These are phyloP conservation scores for Blastocystis sp. DNA, from an alignment of 352 stramenopile genomes.

Conservation along the genomic window DNA sequence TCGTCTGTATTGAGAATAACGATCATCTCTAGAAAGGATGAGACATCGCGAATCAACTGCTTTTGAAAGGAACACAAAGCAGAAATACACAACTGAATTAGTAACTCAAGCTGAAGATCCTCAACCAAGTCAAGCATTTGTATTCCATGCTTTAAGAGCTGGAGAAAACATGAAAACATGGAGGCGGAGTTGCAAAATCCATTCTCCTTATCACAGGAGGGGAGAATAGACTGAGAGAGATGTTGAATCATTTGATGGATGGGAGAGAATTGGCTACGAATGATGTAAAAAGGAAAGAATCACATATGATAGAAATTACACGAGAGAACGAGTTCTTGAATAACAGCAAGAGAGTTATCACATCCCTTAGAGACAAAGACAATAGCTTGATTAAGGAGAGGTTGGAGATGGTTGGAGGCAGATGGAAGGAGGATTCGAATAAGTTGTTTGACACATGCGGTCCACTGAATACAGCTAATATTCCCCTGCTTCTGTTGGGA, in stretches of 20 bases:
- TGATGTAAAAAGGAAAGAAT: not conserved
- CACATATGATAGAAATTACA: not conserved
- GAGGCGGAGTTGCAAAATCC: not conserved
- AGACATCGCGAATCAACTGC: not conserved
- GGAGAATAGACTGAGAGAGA: not conserved
- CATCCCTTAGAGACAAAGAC: not conserved
- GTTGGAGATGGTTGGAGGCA: not conserved
- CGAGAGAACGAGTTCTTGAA: not conserved
- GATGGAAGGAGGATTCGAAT: not conserved
- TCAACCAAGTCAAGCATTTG: not conserved
- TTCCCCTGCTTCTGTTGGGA: too few relatives aligned
- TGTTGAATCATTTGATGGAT: not conserved
- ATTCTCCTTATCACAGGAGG: conserved; percentile 27
- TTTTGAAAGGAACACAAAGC: conserved; percentile 28
- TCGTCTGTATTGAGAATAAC: not conserved
- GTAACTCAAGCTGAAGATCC: too few relatives aligned
- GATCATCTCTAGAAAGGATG: not conserved
- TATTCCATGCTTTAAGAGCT: not conserved
- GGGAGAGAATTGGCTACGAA: not conserved
- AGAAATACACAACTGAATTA: not conserved
- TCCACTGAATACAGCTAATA: not conserved
- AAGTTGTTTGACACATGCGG: not conserved
- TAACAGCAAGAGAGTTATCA: not conserved
- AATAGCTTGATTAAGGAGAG: not conserved
- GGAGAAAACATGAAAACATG: not conserved